phyloP scores from a whole-genome alignment of 495 filamentous ascomycete species.

The Penicillium arizonense region DNA sequence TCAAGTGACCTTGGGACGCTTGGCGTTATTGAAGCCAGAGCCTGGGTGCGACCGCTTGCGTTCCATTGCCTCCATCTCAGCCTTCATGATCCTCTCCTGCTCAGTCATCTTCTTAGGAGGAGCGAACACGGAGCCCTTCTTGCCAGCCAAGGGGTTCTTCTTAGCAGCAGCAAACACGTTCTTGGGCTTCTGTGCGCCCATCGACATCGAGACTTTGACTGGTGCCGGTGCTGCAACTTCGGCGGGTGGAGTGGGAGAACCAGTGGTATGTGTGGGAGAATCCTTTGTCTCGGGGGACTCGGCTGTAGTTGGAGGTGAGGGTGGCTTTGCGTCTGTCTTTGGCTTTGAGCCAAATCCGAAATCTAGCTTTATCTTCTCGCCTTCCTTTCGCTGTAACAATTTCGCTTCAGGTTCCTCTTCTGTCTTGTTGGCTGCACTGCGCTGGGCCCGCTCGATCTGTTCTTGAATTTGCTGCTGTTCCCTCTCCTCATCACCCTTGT shows the following conservation, averaged over 20 bases:
- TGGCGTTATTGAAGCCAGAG: conserved; percentile 31
- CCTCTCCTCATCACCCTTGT: conserved; percentile 85
- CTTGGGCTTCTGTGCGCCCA: conserved; percentile 62
- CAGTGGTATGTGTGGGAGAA: conserved; percentile 20
- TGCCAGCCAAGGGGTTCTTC: conserved; percentile 64
- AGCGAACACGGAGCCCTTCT: conserved; percentile 58
- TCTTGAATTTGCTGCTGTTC: conserved; percentile 76
- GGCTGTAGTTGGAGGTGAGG: conserved; percentile 21
- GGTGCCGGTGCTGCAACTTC: conserved; percentile 25
- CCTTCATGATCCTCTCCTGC: conserved; percentile 88
- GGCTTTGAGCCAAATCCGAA: conserved; percentile 55
- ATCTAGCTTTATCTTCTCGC: conserved; percentile 79
- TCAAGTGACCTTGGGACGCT: conserved; percentile 36
- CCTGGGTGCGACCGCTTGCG: conserved; percentile 53
- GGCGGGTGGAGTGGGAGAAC: conserved; percentile 20
- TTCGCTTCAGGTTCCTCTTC: conserved; percentile 44
- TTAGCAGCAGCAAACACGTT: conserved; percentile 74
- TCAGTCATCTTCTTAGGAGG: conserved; percentile 79
- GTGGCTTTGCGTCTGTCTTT: conserved; percentile 26
- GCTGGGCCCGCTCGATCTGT: conserved; percentile 74
- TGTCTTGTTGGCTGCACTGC: conserved; percentile 33
- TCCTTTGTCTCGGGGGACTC: conserved; percentile 15
- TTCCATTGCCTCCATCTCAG: conserved; percentile 69
- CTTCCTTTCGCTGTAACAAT: conserved; percentile 65
- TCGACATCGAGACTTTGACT: conserved; percentile 57